phyloP scores from a whole-genome alignment of 257 asterid genomes.

The Linaria vulgaris region DNA sequence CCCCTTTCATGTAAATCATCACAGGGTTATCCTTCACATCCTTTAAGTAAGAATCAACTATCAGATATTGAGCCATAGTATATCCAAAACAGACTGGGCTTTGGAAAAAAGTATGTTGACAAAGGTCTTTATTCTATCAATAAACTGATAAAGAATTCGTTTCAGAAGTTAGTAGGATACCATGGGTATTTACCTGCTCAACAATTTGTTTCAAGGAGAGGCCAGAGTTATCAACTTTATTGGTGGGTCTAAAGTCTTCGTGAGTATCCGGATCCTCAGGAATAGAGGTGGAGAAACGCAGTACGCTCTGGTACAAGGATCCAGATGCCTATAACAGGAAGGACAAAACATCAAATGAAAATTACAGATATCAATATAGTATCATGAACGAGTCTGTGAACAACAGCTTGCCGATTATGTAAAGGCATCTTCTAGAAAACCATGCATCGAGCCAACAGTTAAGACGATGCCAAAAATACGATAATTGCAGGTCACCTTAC shows the following conservation, averaged over 20 bases:
- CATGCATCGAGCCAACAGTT: conserved; percentile 14
- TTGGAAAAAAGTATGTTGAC: too few relatives aligned
- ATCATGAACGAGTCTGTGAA: background rate
- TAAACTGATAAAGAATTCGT: too few relatives aligned
- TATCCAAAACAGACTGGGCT: background rate
- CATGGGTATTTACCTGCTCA: conserved; percentile 60
- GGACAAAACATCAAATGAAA: conserved; percentile 21
- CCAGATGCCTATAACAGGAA: conserved; percentile 45
- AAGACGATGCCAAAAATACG: background rate
- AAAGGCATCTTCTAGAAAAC: conserved; percentile 10
- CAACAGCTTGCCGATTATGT: background rate
- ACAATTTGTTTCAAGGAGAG: conserved; percentile 61
- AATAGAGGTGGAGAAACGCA: conserved; percentile 48
- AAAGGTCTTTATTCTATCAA: too few relatives aligned
- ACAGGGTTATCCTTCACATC: conserved; percentile 92
- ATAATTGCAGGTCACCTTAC: background rate
- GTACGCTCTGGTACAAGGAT: conserved; percentile 40
- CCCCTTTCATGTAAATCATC: conserved; percentile 97
- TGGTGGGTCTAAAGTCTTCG: conserved; percentile 77
- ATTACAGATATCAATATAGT: background rate
- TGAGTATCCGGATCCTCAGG: conserved; percentile 84
- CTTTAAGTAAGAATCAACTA: conserved; percentile 44
- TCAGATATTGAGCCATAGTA: conserved; percentile 8
- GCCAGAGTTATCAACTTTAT: conserved; percentile 57
- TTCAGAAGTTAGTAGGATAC: conserved; percentile 13